A percentile compares a stretch with the other conserved stretches of the same genome.
Conservation (phyloP, 371 early-diverging fungal species). For the Mucor indicus region DNA sequence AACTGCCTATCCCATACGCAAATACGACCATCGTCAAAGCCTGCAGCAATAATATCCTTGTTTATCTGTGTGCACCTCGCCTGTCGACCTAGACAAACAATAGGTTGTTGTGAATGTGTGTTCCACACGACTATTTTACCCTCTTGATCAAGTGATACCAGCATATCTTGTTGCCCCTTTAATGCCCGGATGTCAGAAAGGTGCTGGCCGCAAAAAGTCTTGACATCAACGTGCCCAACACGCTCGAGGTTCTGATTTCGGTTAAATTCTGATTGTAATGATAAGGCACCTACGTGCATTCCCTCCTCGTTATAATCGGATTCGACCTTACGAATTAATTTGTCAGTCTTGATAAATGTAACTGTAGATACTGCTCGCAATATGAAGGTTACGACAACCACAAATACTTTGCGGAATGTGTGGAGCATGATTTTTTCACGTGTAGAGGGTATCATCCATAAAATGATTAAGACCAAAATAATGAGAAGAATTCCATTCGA, state of each 20-base stretch:
- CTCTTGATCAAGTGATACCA: constrained; percentile 33
- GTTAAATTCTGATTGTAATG: constrained; percentile 29
- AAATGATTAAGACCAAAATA: constrained; percentile 20
- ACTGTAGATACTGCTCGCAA: background rate
- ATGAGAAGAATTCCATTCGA: constrained; percentile 28
- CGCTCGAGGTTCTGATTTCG: constrained; percentile 15
- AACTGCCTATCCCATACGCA: constrained; percentile 29
- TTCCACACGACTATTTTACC: constrained; percentile 37
- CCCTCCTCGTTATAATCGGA: constrained; percentile 29
- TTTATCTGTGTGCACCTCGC: constrained; percentile 30
- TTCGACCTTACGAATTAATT: background rate
- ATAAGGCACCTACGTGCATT: constrained; percentile 37
- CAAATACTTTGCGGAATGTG: constrained; percentile 15
- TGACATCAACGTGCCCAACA: constrained; percentile 22
- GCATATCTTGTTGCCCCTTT: constrained; percentile 9
- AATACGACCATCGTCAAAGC: constrained; percentile 32
- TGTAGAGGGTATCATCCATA: constrained; percentile 29
- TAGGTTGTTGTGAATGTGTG: constrained; percentile 1
- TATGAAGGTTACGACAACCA: background rate
- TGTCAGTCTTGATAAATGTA: background rate
- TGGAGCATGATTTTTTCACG: constrained; percentile 30
- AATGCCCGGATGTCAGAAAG: constrained; percentile 26
- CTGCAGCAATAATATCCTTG: constrained; percentile 27
- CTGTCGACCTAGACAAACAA: background rate
- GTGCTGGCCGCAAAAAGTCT: constrained; percentile 33